phyloP scores from a whole-genome alignment of 2,329 filamentous ascomycete genomes.

The Nemania serpens region DNA sequence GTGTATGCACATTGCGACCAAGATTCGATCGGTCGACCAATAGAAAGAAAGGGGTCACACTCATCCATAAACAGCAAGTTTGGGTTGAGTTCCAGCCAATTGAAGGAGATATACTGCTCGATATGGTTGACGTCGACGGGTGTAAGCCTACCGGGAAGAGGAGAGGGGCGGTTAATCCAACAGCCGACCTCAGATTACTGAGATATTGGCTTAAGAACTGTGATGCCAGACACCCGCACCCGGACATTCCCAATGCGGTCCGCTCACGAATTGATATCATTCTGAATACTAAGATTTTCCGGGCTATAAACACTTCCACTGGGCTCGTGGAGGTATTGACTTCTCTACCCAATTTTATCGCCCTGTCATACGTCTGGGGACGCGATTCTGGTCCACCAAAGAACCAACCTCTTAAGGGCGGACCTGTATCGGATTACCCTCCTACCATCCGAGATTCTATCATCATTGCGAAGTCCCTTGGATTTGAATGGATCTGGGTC shows the following conservation, averaged over 20 bases:
- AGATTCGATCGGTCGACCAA: conserved; percentile 9
- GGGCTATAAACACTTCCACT: conserved; percentile 18
- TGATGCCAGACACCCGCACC: conserved; percentile 9
- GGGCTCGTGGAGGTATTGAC: conserved; percentile 7
- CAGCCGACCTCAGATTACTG: background rate
- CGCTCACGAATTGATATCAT: conserved; percentile 9
- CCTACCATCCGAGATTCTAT: conserved; percentile 15
- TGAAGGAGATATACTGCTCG: conserved; percentile 5
- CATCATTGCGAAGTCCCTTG: background rate
- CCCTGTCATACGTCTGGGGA: conserved; percentile 22
- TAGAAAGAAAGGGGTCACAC: background rate
- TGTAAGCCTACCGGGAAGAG: background rate
- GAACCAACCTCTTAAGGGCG: conserved; percentile 1
- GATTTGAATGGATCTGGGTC: conserved; percentile 20
- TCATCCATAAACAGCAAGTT: conserved; percentile 15
- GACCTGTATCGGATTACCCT: conserved; percentile 1
- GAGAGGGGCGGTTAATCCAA: background rate
- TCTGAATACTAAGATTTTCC: background rate
- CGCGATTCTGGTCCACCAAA: background rate
- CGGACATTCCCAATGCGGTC: background rate
- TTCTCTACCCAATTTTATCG: conserved; percentile 9
- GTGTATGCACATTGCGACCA: conserved; percentile 9
- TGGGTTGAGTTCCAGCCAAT: conserved; percentile 16
- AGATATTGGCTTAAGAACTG: conserved; percentile 7
- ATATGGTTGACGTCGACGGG: background rate